Evolutionary conservation across 768 basidiomycete genomes (phyloP).

Genomic region (Trametes villosa): DNA sequence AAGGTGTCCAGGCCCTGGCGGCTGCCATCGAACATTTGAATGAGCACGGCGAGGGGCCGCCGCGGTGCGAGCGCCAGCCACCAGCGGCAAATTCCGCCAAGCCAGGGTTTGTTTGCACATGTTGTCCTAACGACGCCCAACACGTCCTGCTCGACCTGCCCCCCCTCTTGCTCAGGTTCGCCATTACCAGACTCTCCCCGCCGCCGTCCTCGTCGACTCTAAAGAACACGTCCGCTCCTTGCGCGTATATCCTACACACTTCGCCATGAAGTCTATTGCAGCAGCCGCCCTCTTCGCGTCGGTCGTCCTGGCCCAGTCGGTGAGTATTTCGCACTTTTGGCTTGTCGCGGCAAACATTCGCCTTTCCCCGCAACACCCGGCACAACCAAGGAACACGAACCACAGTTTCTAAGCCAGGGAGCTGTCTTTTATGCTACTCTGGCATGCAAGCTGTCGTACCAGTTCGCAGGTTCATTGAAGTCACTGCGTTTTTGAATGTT

Average conservation of each 20-base stretch:
- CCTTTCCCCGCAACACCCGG: background rate
- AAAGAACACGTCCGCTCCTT: conserved; percentile 46
- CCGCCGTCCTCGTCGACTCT: conserved; percentile 40
- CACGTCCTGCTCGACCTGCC: conserved; percentile 10
- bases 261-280: conserved; percentile 57
- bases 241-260: conserved; percentile 20
- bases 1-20: too few species aligned
- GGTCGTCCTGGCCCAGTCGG: conserved; percentile 50
- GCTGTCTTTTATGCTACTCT: too few species aligned
- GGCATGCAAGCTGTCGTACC: too few species aligned
- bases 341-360: background rate
- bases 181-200: conserved; percentile 21
- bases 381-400: too few species aligned
- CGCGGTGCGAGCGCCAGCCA: conserved; percentile 9
- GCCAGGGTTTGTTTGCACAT: conserved; percentile 23
- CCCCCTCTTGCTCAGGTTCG: conserved; percentile 14
- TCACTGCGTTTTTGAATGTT: too few species aligned
- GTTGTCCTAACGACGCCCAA: conserved; percentile 26
- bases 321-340: conserved; percentile 27
- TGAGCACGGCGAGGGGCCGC: background rate
- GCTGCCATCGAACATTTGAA: too few species aligned
- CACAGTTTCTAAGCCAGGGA: too few species aligned
- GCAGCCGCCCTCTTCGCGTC: conserved; percentile 56
- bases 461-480: too few species aligned
- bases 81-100: background rate